These are phyloP conservation scores for Exophiala spinifera DNA, from an alignment of 2,329 filamentous ascomycete genomes.

Conservation along the genomic window DNA sequence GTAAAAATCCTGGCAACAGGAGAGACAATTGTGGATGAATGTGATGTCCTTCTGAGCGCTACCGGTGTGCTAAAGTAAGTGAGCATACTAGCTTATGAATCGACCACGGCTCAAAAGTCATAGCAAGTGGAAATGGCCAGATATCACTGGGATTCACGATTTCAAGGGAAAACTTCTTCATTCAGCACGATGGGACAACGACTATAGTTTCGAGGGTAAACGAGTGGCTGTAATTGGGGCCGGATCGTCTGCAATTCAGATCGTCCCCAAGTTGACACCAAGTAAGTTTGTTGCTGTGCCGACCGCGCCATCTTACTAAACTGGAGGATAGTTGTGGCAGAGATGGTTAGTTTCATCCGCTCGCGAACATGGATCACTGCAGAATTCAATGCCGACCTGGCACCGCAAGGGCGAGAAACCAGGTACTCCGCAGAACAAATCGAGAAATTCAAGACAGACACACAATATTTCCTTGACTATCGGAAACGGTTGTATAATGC, in stretches of 20 bases:
- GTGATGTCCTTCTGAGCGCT: too few species aligned
- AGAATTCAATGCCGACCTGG: slow-evolving; percentile 9
- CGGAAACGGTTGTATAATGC: slow-evolving; percentile 33
- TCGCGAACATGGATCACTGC: slow-evolving; percentile 24
- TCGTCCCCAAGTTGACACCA: slow-evolving; percentile 42
- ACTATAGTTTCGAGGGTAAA: slow-evolving; percentile 40
- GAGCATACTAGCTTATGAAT: slow-evolving; percentile 36
- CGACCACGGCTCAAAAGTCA: slow-evolving; percentile 23
- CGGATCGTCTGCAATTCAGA: slow-evolving; percentile 44
- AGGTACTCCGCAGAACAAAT: slow-evolving; percentile 19
- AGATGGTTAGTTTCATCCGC: slow-evolving; percentile 32
- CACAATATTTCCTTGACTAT: slow-evolving; percentile 30
- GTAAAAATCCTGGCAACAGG: too few species aligned
- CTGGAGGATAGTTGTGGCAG: too few species aligned
- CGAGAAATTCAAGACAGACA: slow-evolving; percentile 16
- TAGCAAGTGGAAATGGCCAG: slow-evolving; percentile 31
- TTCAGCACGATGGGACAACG: slow-evolving; percentile 44
- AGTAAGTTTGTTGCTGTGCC: too few species aligned
- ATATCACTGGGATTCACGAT: slow-evolving; percentile 29
- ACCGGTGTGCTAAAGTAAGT: too few species aligned
- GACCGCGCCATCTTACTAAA: too few species aligned
- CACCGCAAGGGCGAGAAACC: slow-evolving; percentile 8
- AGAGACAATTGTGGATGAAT: too few species aligned
- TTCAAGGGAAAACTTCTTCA: slow-evolving; percentile 32
- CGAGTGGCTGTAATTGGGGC: slow-evolving; percentile 45